Evolutionary conservation across 305 asterid genomes (phyloP).

Genomic region (Fraxinus greggii): DNA sequence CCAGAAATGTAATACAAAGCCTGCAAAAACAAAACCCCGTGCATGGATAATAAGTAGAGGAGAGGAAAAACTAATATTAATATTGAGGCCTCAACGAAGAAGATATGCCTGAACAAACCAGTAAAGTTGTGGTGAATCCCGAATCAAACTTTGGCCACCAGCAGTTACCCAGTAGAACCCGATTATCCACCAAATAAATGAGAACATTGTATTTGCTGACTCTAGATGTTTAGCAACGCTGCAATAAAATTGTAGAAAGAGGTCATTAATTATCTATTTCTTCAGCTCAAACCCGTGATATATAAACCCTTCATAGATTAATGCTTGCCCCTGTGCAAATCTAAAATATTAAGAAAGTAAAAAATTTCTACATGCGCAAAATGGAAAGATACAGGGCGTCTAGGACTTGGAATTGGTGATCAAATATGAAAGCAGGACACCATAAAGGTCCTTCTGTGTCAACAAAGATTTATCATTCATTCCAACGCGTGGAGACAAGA

Average conservation of each 20-base stretch:
- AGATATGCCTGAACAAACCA: slow-evolving; percentile 51
- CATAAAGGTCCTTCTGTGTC: not conserved
- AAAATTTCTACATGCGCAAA: not conserved
- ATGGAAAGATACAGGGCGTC: not conserved
- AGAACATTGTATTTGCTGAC: slow-evolving; percentile 93
- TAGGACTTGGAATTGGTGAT: not conserved
- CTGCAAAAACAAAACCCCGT: slow-evolving; percentile 45
- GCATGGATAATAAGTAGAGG: slow-evolving; percentile 3
- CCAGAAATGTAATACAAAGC: slow-evolving; percentile 94
- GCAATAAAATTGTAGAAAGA: slow-evolving; percentile 29
- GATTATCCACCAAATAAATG: slow-evolving; percentile 97
- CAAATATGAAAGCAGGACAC: not conserved
- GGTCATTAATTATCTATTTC: slow-evolving; percentile 20
- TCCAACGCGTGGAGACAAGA: not conserved
- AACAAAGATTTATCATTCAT: not conserved
- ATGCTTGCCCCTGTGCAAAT: slow-evolving; percentile 5
- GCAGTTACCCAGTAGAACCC: slow-evolving; percentile 96
- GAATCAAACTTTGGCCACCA: slow-evolving; percentile 61
- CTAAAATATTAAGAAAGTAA: not conserved
- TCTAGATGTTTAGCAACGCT: slow-evolving; percentile 82
- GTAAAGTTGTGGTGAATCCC: slow-evolving; percentile 81
- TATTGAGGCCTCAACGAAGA: slow-evolving; percentile 18
- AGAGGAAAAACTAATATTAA: slow-evolving; percentile 1
- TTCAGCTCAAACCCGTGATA: slow-evolving; percentile 9
- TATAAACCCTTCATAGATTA: slow-evolving; percentile 1